phyloP scores from a whole-genome alignment of 2,329 filamentous ascomycete species.

The Sporothrix euskadiensis region DNA sequence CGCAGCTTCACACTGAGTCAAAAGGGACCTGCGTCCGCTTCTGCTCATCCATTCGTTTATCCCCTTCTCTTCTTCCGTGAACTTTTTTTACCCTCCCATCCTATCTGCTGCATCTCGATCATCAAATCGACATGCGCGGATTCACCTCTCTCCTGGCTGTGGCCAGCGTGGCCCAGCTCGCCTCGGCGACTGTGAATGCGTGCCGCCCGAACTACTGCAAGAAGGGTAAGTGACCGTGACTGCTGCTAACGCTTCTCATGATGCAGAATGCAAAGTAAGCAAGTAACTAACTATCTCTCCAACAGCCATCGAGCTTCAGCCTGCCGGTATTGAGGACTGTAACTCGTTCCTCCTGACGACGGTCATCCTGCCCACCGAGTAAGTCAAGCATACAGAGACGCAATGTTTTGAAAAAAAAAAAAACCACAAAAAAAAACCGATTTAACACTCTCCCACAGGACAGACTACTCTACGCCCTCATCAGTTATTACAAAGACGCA shows the following conservation, averaged over 20 bases:
- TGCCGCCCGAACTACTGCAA: slow-evolving; percentile 13
- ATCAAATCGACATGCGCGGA: slow-evolving; percentile 10
- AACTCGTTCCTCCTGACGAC: slow-evolving; percentile 22
- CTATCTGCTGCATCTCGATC: background rate
- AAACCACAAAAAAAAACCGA: no score
- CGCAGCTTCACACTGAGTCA: background rate
- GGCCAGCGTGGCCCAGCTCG: slow-evolving; percentile 9
- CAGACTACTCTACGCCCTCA: background rate
- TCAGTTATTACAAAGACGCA: background rate
- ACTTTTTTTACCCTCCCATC: background rate
- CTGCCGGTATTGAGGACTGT: slow-evolving; percentile 6
- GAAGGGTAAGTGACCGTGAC: background rate
- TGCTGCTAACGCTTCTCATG: background rate
- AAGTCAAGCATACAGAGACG: background rate
- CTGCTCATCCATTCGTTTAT: slow-evolving; percentile 10
- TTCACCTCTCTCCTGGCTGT: slow-evolving; percentile 11
- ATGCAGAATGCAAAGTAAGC: background rate
- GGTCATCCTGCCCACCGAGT: slow-evolving; percentile 14
- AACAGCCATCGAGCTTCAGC: background rate
- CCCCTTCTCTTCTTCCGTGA: background rate
- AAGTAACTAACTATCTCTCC: background rate
- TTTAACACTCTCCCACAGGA: background rate
- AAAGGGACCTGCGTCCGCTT: background rate
- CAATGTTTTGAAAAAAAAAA: background rate
- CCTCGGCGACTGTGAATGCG: slow-evolving; percentile 5